Conservation (phyloP, 2,329 filamentous ascomycete species). For the Colletotrichum musae region DNA sequence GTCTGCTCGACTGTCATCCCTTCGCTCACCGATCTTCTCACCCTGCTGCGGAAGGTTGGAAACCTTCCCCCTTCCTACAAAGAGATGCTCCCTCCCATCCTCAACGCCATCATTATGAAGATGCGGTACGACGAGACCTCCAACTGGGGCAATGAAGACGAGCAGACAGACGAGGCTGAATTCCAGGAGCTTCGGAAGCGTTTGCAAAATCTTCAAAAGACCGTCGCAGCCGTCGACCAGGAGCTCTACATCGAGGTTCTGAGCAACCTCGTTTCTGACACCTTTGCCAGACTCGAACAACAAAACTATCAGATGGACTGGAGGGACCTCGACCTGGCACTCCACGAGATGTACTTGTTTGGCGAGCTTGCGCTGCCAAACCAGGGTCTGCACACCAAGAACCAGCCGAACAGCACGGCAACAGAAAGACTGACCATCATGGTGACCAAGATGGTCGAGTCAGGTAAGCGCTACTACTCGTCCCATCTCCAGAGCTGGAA, state of each 20-base stretch:
- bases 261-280: conserved; percentile 88
- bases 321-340: conserved; percentile 93
- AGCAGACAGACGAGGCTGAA: conserved; percentile 96
- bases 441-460: conserved; percentile 97
- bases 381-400: conserved; percentile 88
- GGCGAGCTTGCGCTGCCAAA: conserved; percentile 94
- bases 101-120: conserved; percentile 93
- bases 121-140: conserved; percentile 98
- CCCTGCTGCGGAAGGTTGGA: conserved; percentile 85
- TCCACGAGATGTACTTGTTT: conserved; percentile 96
- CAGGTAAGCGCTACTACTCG: conserved; percentile 70
- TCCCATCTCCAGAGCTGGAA: conserved; percentile 29
- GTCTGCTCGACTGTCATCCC: conserved; percentile 97
- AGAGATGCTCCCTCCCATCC: conserved; percentile 87
- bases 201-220: conserved; percentile 92
- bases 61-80: conserved; percentile 81
- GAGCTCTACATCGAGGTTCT: conserved; percentile 89
- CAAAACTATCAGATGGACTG: conserved; percentile 85
- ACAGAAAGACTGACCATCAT: conserved; percentile 88
- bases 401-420: conserved; percentile 82
- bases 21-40: conserved; percentile 91
- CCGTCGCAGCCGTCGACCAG: conserved; percentile 91
- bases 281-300: conserved; percentile 85
- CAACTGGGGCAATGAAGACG: conserved; percentile 93
- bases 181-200: conserved; percentile 95